These are phyloP conservation scores for Stephania japonica DNA, from an alignment of 164 flowering plant genomes.

Conservation along the genomic window DNA sequence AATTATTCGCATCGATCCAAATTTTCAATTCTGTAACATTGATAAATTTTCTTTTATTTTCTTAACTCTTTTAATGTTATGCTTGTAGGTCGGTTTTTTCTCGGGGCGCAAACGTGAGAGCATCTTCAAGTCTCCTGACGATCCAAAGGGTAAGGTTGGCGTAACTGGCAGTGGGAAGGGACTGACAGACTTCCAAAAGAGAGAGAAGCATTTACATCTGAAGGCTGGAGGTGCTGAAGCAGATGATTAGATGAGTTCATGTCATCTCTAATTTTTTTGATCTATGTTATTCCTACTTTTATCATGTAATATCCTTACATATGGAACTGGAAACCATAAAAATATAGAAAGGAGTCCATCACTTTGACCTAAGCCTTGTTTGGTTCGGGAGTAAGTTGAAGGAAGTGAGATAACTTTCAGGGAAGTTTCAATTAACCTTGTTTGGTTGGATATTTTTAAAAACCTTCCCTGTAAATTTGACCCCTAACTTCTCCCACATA, in stretches of 20 bases:
- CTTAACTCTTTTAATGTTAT: background rate
- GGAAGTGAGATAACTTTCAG: no score
- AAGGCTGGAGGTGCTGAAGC: slow-evolving; percentile 61
- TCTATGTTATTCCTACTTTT: background rate
- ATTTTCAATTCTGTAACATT: no score
- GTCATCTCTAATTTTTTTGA: background rate
- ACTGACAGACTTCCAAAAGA: slow-evolving; percentile 85
- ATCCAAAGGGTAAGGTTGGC: slow-evolving; percentile 93
- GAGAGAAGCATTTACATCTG: slow-evolving; percentile 93
- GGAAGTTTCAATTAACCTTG: no score
- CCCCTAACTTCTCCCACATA: no score
- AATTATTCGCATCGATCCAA: background rate
- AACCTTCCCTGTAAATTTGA: no score
- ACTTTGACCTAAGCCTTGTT: no score
- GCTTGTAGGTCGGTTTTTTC: slow-evolving; percentile 74
- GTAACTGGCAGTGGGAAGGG: slow-evolving; percentile 98
- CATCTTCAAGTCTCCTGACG: slow-evolving; percentile 98
- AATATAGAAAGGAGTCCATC: no score
- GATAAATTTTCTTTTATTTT: background rate
- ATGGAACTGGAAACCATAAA: background rate
- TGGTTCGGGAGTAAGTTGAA: no score
- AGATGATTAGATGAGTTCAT: slow-evolving; percentile 42
- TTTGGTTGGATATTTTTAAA: no score
- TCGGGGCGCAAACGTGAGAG: slow-evolving; percentile 95
- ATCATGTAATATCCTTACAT: background rate